phyloP scores from a whole-genome alignment of 2,329 filamentous ascomycete species.

The Berkeleyomyces basicola region DNA sequence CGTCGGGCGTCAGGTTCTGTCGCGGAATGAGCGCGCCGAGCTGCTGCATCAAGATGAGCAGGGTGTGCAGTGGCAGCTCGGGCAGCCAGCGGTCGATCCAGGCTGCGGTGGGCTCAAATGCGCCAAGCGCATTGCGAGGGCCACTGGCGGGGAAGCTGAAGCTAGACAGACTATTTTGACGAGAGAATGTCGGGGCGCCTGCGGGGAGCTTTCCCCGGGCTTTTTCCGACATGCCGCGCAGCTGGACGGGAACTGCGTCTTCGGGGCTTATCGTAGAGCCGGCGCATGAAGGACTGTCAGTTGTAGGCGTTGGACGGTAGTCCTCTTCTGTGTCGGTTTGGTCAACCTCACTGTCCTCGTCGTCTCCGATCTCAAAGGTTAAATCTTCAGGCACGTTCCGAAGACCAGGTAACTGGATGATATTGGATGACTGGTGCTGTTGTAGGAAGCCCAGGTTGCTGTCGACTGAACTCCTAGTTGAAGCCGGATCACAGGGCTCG shows the following conservation, averaged over 20 bases:
- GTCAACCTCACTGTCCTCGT: constrained; percentile 50
- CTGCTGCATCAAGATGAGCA: constrained; percentile 59
- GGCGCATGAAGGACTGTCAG: constrained; percentile 44
- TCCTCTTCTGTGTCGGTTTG: constrained; percentile 25
- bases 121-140: constrained; percentile 21
- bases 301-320: constrained; percentile 41
- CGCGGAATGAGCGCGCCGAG: constrained; percentile 40
- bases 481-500: constrained; percentile 31
- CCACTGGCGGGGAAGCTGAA: constrained; percentile 27
- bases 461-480: constrained; percentile 47
- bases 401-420: constrained; percentile 34
- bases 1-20: constrained; percentile 28
- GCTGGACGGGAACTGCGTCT: constrained; percentile 64
- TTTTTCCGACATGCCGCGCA: constrained; percentile 92
- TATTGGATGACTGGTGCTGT: constrained; percentile 26
- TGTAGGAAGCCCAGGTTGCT: constrained; percentile 47
- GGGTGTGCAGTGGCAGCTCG: constrained; percentile 74
- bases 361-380: constrained; percentile 78
- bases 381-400: constrained; percentile 55
- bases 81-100: constrained; percentile 96
- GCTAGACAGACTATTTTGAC: constrained; percentile 79
- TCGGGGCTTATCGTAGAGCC: constrained; percentile 54
- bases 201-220: constrained; percentile 91
- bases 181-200: constrained; percentile 63
- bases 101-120: constrained; percentile 60